phyloP scores from a whole-genome alignment of 192 early-diverging fungal species.

The Cetraspora pellucida region DNA sequence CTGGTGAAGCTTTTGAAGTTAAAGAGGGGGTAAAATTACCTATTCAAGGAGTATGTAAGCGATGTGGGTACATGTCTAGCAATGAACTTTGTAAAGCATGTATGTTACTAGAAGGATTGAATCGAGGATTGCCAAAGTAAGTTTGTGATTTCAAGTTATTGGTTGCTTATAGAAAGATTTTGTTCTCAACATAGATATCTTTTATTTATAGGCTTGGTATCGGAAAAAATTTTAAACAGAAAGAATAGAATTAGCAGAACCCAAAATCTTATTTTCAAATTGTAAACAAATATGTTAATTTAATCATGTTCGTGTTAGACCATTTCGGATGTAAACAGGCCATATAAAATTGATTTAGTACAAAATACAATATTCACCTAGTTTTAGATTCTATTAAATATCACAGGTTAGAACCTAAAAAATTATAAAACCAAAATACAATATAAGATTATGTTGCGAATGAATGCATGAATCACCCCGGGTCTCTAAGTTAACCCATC shows the following conservation, averaged over 20 bases:
- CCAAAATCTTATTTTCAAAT: too few relatives aligned
- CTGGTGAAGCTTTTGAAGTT: slow-evolving; percentile 86
- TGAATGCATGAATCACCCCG: too few relatives aligned
- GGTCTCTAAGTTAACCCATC: too few relatives aligned
- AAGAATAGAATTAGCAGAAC: neutral
- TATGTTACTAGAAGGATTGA: slow-evolving; percentile 88
- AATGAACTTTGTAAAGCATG: slow-evolving; percentile 95
- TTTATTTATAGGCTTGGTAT: slow-evolving; percentile 28
- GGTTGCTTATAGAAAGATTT: neutral
- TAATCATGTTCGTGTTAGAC: too few relatives aligned
- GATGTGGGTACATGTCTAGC: slow-evolving; percentile 95
- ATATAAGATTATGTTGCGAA: too few relatives aligned
- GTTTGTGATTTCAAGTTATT: neutral
- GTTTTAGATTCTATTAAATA: too few relatives aligned
- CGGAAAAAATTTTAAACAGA: slow-evolving; percentile 5
- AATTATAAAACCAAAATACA: too few relatives aligned
- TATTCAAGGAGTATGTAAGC: slow-evolving; percentile 65
- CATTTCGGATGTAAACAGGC: too few relatives aligned
- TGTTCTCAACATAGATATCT: neutral
- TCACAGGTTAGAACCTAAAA: too few relatives aligned
- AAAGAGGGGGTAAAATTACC: slow-evolving; percentile 67
- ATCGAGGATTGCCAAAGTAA: slow-evolving; percentile 78
- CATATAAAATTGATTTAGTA: too few relatives aligned
- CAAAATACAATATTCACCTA: too few relatives aligned
- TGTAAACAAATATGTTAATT: too few relatives aligned